These are phyloP conservation scores for Croton laevigatus DNA, from an alignment of 441 rosid genomes.

Conservation along the genomic window DNA sequence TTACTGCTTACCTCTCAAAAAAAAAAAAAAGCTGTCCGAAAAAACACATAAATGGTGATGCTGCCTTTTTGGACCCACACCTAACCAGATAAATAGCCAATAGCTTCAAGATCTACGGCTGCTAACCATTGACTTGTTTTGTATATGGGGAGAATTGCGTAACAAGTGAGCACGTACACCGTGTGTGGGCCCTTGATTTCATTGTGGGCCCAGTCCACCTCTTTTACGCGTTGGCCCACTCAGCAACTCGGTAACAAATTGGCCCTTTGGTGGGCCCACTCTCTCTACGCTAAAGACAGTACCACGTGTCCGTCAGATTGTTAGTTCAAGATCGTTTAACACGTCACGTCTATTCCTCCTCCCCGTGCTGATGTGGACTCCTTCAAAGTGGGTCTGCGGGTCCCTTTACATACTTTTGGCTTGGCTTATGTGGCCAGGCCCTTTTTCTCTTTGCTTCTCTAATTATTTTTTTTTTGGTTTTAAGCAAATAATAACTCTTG, in stretches of 20 bases:
- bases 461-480: not conserved
- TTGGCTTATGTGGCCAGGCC: slow-evolving; percentile 8
- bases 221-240: slow-evolving; percentile 23
- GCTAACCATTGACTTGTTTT: not conserved
- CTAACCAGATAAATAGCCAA: too few relatives aligned
- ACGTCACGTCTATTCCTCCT: slow-evolving; percentile 27
- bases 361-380: slow-evolving; percentile 28
- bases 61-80: not conserved
- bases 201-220: not conserved
- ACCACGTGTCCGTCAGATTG: slow-evolving; percentile 38
- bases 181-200: slow-evolving; percentile 6
- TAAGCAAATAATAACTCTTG: too few relatives aligned
- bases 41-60: too few relatives aligned
- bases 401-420: not conserved
- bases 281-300: slow-evolving; percentile 11
- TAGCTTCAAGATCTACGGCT: not conserved
- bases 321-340: slow-evolving; percentile 21
- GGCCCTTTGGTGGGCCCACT: slow-evolving; percentile 13
- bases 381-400: slow-evolving; percentile 13
- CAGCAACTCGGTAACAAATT: not conserved
- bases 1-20: too few relatives aligned
- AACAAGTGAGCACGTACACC: slow-evolving; percentile 6
- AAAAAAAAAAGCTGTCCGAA: too few relatives aligned
- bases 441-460: not conserved
- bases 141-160: not conserved